phyloP scores from a whole-genome alignment of 2,329 filamentous ascomycete species.

The Diplodia sapinea region DNA sequence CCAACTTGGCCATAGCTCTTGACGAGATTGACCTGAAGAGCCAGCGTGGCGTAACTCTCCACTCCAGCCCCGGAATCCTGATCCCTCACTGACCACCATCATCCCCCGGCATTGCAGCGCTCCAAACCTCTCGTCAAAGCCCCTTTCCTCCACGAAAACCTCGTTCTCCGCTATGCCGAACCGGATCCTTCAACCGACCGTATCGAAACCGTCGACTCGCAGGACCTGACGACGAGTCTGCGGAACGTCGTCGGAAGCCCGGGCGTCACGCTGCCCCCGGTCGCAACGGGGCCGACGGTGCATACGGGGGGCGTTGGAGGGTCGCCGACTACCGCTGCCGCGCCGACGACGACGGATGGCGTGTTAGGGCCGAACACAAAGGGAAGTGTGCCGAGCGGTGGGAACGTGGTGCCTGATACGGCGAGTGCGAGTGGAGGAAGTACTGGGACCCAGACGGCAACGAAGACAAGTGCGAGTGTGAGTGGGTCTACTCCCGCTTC shows the following conservation, averaged over 20 bases:
- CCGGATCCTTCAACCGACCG: not conserved
- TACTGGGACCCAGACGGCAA: not conserved
- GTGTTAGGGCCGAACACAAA: conserved; percentile 21
- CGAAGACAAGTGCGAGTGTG: not conserved
- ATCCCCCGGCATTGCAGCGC: not conserved
- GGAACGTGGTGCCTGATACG: conserved; percentile 16
- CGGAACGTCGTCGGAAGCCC: not conserved
- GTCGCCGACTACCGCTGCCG: not conserved
- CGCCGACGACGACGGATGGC: conserved; percentile 4
- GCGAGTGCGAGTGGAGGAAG: not conserved
- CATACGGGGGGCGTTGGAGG: conserved; percentile 18
- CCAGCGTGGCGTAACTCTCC: not conserved
- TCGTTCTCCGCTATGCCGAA: not conserved
- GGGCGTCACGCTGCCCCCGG: not conserved
- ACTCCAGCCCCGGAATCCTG: not conserved
- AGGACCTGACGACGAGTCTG: not conserved
- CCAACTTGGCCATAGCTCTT: not conserved
- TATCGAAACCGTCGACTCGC: conserved; percentile 6
- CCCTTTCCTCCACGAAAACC: not conserved
- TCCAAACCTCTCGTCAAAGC: not conserved
- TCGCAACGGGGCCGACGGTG: conserved; percentile 11
- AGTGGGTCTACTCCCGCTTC: not conserved
- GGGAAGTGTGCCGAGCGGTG: conserved; percentile 18
- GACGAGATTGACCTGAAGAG: not conserved
- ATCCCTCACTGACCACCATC: not conserved